A percentile compares a stretch with the other conserved stretches of the same genome.
Conservation (phyloP, 2,329 filamentous ascomycete species). For the Fusarium kyushuense region DNA sequence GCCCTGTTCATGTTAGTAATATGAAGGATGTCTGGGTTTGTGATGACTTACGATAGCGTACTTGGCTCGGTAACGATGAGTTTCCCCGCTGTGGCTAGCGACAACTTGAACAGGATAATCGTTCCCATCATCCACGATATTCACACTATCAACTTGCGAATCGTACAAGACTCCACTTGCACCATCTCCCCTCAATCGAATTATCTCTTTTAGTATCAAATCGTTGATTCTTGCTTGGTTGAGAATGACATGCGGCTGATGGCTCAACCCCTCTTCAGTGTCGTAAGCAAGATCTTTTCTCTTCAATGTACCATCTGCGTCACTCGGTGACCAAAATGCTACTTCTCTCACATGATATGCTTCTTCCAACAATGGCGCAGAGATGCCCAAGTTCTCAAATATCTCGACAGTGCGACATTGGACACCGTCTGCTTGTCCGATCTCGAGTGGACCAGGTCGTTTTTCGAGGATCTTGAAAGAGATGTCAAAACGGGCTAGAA, state of each 20-base stretch:
- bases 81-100: neutral
- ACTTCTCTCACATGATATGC: slow-evolving; percentile 75
- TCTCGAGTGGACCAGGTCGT: slow-evolving; percentile 5
- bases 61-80: slow-evolving; percentile 24
- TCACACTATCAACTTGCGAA: slow-evolving; percentile 34
- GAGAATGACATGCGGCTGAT: slow-evolving; percentile 74
- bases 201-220: slow-evolving; percentile 37
- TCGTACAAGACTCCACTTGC: slow-evolving; percentile 26
- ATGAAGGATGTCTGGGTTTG: rapidly evolving
- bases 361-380: slow-evolving; percentile 72
- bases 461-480: slow-evolving; percentile 21
- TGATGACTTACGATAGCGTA: slow-evolving; percentile 31
- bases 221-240: slow-evolving; percentile 56
- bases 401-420: slow-evolving; percentile 78
- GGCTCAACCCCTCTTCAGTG: slow-evolving; percentile 70
- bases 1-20: neutral
- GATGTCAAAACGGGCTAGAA: slow-evolving; percentile 22
- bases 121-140: neutral
- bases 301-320: slow-evolving; percentile 63
- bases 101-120: slow-evolving; percentile 31
- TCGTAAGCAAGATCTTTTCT: slow-evolving; percentile 72
- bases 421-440: slow-evolving; percentile 60
- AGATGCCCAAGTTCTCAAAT: slow-evolving; percentile 77
- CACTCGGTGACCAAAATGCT: slow-evolving; percentile 70
- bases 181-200: slow-evolving; percentile 2